A percentile compares a stretch with the other conserved stretches of the same genome.
Conservation (phyloP, 2,329 filamentous ascomycete genomes). For the Pseudogymnoascus sp. region DNA sequence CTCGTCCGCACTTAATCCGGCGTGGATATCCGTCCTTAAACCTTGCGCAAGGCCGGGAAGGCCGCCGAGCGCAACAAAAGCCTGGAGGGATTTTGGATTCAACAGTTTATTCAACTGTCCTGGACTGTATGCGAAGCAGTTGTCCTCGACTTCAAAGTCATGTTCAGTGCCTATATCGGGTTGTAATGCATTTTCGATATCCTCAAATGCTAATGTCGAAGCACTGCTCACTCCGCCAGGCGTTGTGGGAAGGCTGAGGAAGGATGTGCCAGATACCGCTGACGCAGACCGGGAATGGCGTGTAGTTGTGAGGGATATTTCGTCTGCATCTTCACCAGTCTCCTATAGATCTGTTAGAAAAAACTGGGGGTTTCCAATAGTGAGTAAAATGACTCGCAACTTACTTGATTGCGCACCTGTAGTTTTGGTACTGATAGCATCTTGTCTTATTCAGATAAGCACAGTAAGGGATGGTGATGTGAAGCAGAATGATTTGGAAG, state of each 20-base stretch:
- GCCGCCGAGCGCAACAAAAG: slow-evolving; percentile 45
- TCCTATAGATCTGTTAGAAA: neutral
- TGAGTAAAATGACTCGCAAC: neutral
- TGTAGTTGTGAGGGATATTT: neutral
- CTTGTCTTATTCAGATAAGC: neutral
- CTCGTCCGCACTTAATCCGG: slow-evolving; percentile 45
- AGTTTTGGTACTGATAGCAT: neutral
- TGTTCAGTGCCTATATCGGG: slow-evolving; percentile 44
- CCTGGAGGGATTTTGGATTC: slow-evolving; percentile 40
- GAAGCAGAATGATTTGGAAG: neutral
- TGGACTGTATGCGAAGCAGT: slow-evolving; percentile 46
- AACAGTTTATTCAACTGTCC: slow-evolving; percentile 46
- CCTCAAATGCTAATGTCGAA: neutral
- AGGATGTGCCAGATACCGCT: slow-evolving; percentile 1
- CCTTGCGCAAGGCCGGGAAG: slow-evolving; percentile 44
- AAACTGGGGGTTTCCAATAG: neutral
- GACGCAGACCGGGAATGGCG: neutral
- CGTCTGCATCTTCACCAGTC: neutral
- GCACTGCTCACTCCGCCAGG: neutral
- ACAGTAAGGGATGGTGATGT: neutral
- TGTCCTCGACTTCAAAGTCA: slow-evolving; percentile 41
- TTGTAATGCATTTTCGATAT: slow-evolving; percentile 36
- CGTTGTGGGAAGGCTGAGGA: neutral
- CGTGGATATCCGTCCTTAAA: slow-evolving; percentile 38
- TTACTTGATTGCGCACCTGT: neutral